These are phyloP conservation scores for Starmerella khaoyaiensis DNA, from an alignment of 805 yeast species.

Conservation along the genomic window DNA sequence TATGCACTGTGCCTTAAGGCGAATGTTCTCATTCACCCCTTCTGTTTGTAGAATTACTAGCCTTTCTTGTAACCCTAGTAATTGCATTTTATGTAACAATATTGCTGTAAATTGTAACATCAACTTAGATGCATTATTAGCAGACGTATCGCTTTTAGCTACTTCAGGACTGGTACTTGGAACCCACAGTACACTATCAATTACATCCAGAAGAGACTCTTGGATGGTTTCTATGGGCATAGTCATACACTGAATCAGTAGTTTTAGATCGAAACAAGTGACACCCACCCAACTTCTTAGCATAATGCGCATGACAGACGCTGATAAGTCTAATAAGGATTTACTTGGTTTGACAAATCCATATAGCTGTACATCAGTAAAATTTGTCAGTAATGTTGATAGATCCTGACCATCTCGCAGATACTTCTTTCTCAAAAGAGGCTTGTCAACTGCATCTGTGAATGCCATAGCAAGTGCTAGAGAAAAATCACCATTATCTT, in stretches of 20 bases:
- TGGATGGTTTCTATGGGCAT: slow-evolving; percentile 34
- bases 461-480: slow-evolving; percentile 33
- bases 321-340: slow-evolving; percentile 46
- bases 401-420: slow-evolving; percentile 52
- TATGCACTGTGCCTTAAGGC: slow-evolving; percentile 49
- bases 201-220: slow-evolving; percentile 53
- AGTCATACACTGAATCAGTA: slow-evolving; percentile 19
- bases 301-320: slow-evolving; percentile 45
- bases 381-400: slow-evolving; percentile 50
- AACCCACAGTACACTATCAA: slow-evolving; percentile 55
- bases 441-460: slow-evolving; percentile 44
- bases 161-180: slow-evolving; percentile 36
- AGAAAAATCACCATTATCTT: slow-evolving; percentile 20
- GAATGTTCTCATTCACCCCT: slow-evolving; percentile 34
- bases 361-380: slow-evolving; percentile 44
- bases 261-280: slow-evolving; percentile 47
- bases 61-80: slow-evolving; percentile 39
- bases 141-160: slow-evolving; percentile 25
- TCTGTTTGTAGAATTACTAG: slow-evolving; percentile 29
- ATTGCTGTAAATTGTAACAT: slow-evolving; percentile 56
- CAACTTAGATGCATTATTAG: slow-evolving; percentile 21
- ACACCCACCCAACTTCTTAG: slow-evolving; percentile 70
- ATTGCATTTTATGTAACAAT: slow-evolving; percentile 41
- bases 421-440: slow-evolving; percentile 36
- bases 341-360: slow-evolving; percentile 33